These are phyloP conservation scores for Gossypium ekmanianum DNA, from an alignment of 345 rosid genomes.

Conservation along the genomic window DNA sequence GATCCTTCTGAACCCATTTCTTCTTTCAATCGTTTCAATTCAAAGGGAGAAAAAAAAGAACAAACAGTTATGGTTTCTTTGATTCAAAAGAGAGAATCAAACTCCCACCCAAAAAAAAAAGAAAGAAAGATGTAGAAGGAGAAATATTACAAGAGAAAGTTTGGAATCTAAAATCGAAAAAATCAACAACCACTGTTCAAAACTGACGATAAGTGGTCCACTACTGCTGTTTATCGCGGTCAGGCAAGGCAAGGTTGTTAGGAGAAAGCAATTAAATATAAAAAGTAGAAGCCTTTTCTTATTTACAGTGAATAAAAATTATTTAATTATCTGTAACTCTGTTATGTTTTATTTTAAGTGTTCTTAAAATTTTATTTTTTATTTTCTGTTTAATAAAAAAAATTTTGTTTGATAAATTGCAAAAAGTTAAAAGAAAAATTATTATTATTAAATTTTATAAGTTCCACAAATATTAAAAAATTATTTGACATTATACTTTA, in stretches of 20 bases:
- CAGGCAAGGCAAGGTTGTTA: neutral
- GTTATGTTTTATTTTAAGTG: too few relatives aligned
- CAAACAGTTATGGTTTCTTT: neutral
- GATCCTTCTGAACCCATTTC: conserved; percentile 53
- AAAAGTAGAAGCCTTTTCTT: neutral
- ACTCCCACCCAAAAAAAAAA: neutral
- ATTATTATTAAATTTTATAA: too few relatives aligned
- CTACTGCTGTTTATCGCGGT: neutral
- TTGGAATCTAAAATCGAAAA: neutral
- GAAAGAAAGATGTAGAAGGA: neutral
- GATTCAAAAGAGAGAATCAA: neutral
- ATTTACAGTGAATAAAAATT: too few relatives aligned
- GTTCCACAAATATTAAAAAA: too few relatives aligned
- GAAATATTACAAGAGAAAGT: neutral
- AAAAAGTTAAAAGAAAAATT: too few relatives aligned
- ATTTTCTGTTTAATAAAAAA: too few relatives aligned
- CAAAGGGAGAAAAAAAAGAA: neutral
- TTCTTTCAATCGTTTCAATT: conserved; percentile 1
- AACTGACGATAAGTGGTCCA: neutral
- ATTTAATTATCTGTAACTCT: too few relatives aligned
- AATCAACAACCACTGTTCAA: conserved; percentile 12
- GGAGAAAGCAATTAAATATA: neutral
- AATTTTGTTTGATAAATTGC: too few relatives aligned
- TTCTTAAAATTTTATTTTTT: too few relatives aligned
- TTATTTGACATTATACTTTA: too few relatives aligned